Conservation (phyloP, 176 grass and related monocot species). For the Canna indica region DNA sequence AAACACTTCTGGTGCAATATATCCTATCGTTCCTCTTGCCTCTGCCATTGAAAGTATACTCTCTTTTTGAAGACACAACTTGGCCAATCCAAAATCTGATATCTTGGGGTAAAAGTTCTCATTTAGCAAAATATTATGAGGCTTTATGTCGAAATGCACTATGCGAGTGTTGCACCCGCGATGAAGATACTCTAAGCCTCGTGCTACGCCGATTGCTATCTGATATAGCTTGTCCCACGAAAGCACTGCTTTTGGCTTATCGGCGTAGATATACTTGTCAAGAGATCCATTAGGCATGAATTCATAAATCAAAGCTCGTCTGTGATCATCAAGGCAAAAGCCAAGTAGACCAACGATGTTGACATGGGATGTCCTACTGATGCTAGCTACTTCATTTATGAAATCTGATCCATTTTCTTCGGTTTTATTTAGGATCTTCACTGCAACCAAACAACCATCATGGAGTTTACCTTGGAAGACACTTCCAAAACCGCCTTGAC, state of each 20-base stretch:
- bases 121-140: constrained; percentile 4
- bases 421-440: not conserved
- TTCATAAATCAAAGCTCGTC: not conserved
- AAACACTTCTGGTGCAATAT: constrained; percentile 5
- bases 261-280: not conserved
- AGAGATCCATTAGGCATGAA: constrained; percentile 11
- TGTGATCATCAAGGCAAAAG: not conserved
- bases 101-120: constrained; percentile 5
- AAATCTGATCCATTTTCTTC: not conserved
- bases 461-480: constrained; percentile 3
- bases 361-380: constrained; percentile 1
- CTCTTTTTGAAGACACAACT: not conserved
- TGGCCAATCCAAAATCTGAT: constrained; percentile 6
- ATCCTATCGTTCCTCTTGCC: constrained; percentile 4
- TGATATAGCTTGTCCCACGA: not conserved
- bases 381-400: constrained; percentile 12
- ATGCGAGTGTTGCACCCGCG: not conserved
- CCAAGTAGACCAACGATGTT: constrained; percentile 8
- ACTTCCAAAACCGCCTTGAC: not conserved
- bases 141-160: constrained; percentile 11
- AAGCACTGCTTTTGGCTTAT: not conserved
- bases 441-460: not conserved
- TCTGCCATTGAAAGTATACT: not conserved
- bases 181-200: constrained; percentile 3
- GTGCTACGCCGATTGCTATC: constrained; percentile 3